Percentiles rank a stretch among this genome's conserved stretches.
Conservation (phyloP, 1,284 basidiomycete genomes). For the Ustilago crameri region DNA sequence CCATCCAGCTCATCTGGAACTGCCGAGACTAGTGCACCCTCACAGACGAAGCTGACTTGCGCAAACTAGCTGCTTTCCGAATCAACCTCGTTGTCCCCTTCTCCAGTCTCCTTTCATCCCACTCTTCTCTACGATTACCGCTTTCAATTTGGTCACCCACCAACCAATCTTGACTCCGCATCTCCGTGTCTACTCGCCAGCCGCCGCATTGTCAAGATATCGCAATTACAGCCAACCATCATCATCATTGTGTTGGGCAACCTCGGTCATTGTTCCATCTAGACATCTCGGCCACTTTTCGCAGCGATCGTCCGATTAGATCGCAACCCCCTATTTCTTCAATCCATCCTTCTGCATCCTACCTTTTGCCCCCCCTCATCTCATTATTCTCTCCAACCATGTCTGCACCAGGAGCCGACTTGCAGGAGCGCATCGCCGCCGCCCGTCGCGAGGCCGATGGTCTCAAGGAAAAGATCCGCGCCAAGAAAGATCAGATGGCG, state of each 20-base stretch:
- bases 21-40: conserved; percentile 2
- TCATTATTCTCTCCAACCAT: conserved; percentile 5
- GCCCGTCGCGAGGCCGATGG: conserved; percentile 95
- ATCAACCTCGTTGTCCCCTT: not conserved
- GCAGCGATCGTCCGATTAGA: no score
- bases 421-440: conserved; percentile 79
- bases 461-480: conserved; percentile 95
- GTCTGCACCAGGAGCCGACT: conserved; percentile 57
- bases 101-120: not conserved
- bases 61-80: not conserved
- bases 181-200: not conserved
- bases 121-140: not conserved
- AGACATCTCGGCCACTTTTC: no score
- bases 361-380: no score
- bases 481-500: conserved; percentile 91
- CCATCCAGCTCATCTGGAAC: not conserved
- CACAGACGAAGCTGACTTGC: not conserved
- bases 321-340: not conserved
- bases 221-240: not conserved
- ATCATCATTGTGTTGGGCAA: not conserved
- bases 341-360: not conserved
- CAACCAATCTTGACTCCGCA: conserved; percentile 3
- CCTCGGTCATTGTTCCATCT: no score
- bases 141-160: conserved; percentile 2
- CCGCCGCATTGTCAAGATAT: no score